Evolutionary conservation across 129 eudicot genomes (phyloP), one percentile per base, ranked within the genome.

Genomic region (Flaveria linearis): DNA sequence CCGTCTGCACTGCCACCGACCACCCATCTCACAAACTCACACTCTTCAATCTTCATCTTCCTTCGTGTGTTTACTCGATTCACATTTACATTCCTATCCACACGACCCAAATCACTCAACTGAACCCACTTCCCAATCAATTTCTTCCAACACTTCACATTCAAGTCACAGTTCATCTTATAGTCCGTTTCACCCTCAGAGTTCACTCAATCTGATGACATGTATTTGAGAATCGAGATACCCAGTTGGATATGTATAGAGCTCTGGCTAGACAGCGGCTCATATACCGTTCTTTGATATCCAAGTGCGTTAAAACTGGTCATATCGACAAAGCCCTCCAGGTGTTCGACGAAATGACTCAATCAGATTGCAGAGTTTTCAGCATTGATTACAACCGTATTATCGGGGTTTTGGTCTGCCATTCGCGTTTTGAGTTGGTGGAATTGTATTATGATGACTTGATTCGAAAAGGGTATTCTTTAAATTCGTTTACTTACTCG

Each of bases 331-430:
- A 85, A 82, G 96, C 96, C 69, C 82, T 92, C 86, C 86, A 87
- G 73, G 87, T 84, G 90, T 92, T 92, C 79, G 92, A 92, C 79
- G 87, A 89, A 84, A 95, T 95, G 99, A 39, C 93, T 76, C 88
- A 82, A 16, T 91, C 99, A 33, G 86, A 87, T 30, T 91, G 92
- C 67, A 81, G 94, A 26, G 91, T 95, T 66, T 91, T 91, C 78
- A 86, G 94, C 81, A 82, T 89, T 30, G 99, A 95, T 50, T 95
- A 95, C 81, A 89, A 95, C 71, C 85, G 97, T 2, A 86, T 95
- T 20, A 87, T 95, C 12, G 99, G 99, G 6, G 97, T 95, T 2
- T 81, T 95, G 71, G 76, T 95, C 7, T 63, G 76, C 63, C 78
- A 89, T 65, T 87, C 87, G 13, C 92, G 88, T 22, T 88, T 95